Percentiles rank a stretch among this genome's conserved stretches.
These are phyloP conservation scores for Hypoxylon sp. DNA, from an alignment of 2,329 filamentous ascomycete genomes.

Conservation along the genomic window DNA sequence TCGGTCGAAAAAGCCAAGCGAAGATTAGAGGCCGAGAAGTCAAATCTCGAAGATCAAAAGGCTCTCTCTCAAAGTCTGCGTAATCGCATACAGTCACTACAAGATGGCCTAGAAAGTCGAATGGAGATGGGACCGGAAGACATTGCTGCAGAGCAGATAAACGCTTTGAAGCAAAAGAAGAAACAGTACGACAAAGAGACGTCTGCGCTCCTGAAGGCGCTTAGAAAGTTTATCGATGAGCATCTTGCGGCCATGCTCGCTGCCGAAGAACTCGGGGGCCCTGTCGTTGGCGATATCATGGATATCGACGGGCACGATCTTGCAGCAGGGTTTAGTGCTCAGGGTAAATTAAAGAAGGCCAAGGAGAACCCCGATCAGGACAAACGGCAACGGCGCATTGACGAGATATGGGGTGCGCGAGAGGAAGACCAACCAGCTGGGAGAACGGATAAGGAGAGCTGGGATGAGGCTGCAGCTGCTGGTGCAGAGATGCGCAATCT, in stretches of 20 bases:
- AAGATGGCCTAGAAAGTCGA: constrained; percentile 69
- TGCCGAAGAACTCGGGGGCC: constrained; percentile 86
- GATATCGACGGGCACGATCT: constrained; percentile 74
- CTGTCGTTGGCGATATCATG: constrained; percentile 82
- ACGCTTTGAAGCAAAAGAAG: constrained; percentile 72
- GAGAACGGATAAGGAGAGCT: constrained; percentile 51
- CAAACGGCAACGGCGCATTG: constrained; percentile 72
- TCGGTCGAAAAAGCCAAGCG: constrained; percentile 62
- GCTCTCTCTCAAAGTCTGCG: constrained; percentile 67
- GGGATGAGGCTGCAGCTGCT: constrained; percentile 66
- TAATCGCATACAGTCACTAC: constrained; percentile 72
- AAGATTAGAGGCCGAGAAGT: constrained; percentile 66
- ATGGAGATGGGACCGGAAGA: constrained; percentile 73
- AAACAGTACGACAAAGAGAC: constrained; percentile 73
- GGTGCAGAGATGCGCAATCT: constrained; percentile 72
- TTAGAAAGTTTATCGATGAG: constrained; percentile 79
- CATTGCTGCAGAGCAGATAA: constrained; percentile 73
- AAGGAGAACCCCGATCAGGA: constrained; percentile 63
- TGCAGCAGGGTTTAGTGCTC: constrained; percentile 71
- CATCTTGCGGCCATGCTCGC: constrained; percentile 82
- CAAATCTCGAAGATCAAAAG: constrained; percentile 68
- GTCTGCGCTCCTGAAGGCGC: constrained; percentile 71
- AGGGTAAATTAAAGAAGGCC: constrained; percentile 69
- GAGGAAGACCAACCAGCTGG: constrained; percentile 49
- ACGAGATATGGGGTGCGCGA: constrained; percentile 72